A percentile compares a stretch with the other conserved stretches of the same genome.
These are phyloP conservation scores for Alternaria angustiovoidea DNA, from an alignment of 2,329 filamentous ascomycete species.

Conservation along the genomic window DNA sequence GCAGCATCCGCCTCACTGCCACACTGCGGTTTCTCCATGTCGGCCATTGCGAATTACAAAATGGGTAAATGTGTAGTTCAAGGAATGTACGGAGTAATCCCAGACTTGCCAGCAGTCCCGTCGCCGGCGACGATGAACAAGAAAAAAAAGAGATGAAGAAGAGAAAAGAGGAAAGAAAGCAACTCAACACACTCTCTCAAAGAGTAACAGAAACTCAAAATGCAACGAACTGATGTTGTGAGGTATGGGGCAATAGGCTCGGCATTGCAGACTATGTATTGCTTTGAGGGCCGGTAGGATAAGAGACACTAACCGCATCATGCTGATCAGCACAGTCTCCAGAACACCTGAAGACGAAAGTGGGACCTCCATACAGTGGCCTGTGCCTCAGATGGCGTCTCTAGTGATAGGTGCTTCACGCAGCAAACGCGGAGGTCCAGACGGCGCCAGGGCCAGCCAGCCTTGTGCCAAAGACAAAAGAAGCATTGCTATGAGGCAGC, in stretches of 20 bases:
- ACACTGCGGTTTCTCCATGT: constrained; percentile 45
- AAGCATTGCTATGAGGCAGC: constrained; percentile 36
- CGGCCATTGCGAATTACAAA: constrained; percentile 35
- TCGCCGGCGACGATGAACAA: constrained; percentile 46
- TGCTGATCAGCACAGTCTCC: constrained; percentile 36
- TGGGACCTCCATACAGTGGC: constrained; percentile 38
- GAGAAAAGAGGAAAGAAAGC: constrained; percentile 28
- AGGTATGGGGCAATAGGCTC: constrained; percentile 34
- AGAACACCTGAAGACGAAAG: constrained; percentile 36
- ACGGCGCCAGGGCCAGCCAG: constrained; percentile 38
- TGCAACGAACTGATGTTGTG: constrained; percentile 25
- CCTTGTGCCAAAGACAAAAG: constrained; percentile 25
- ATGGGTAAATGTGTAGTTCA: constrained; percentile 17
- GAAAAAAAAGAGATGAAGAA: constrained; percentile 24
- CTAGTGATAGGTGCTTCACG: constrained; percentile 37
- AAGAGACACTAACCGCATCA: constrained; percentile 36
- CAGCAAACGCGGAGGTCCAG: constrained; percentile 43
- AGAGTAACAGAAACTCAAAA: constrained; percentile 40
- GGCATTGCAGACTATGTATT: constrained; percentile 41
- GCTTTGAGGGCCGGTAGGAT: constrained; percentile 36
- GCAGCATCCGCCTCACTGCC: constrained; percentile 40
- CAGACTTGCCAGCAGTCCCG: constrained; percentile 43
- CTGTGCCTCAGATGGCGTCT: constrained; percentile 41
- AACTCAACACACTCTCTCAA: constrained; percentile 43
- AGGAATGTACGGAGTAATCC: constrained; percentile 24